Base-by-base conservation (phyloP, 352 stramenopile genomes). In the Thalassiosira mediterranea region DNA sequence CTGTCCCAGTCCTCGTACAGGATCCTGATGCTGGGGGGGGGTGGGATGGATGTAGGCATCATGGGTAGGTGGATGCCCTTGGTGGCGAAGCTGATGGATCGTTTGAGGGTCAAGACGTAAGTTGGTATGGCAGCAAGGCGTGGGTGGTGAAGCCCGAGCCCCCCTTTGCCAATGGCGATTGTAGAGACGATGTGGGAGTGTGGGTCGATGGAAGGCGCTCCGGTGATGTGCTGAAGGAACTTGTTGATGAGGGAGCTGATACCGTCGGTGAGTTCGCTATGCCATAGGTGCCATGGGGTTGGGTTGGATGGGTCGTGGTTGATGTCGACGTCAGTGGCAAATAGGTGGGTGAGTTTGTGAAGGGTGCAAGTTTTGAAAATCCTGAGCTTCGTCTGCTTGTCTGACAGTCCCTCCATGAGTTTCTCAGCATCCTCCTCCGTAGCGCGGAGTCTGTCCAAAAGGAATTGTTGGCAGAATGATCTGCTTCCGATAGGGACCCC, bases 101-200 rank as follows among this genome's bases (percentile, higher is more conserved):
- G 53, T 25, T 38, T 42, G 29, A 42, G 69, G 2, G 25, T 40
- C 3, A 70, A 32, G 13, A 70, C 42, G 21, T 70, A 63, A 1
- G 28, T 40, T 17, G 66, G 66, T 7, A 76, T 70, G 26, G 57
- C 28, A 7, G 11, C 4, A 7, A 29, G 4, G 11, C 25, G 2
- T 26, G 66, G 56, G 47, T 63, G 56, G 38, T 61, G 29, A 3
- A 76, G 19, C 23, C 57, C 66, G 11, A 76, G 51, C 26, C 66
- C 66, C 1, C 66, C 66, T 3, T 70, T 25, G 1, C 1, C 29
- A 19, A 32, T 10, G 8, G 42, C 32, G 0, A 76, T 62, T 1
- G 25, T 7, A 40, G 25, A 23, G 26, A 76, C 62, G 23, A 25
- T 4, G 17, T 10, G 19, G 21, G 17, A 8, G 28, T 63, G 54